Base-by-base conservation (phyloP, 352 stramenopile genomes). In the Phytophthora agathidicida region DNA sequence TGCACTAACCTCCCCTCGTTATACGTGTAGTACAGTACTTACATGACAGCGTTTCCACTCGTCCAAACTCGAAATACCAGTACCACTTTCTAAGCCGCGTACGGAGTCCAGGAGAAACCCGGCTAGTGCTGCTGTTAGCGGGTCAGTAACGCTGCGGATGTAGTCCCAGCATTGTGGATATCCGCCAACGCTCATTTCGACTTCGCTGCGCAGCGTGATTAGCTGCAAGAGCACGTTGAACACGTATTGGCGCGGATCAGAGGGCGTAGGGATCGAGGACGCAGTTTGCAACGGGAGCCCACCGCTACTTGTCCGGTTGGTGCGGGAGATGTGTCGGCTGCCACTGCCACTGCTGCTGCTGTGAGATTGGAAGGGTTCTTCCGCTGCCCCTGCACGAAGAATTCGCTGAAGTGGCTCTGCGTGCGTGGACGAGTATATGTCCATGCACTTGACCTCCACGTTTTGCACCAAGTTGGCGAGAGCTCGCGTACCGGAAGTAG, bases 171-270 rank as follows among this genome's bases (percentile, higher is more conserved):
- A 88, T 45, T 83, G 72, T 9, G 77, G 38, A 28, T 75, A 86
- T n/a, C 68, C 68, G 4, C 69, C 71, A n/a, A 94, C 64, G 42
- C 77, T 84, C 30, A 68, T 85, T 48, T 93, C 82, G 7, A 93
- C 62, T 30, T 93, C 81, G 39, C 80, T 87, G 22, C 82, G 78
- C 33, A 91, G 38, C 13, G 75, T 88, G 47, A 94, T 89, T 14
- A 94, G 64, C 49, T 89, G 77, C 31, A 93, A 42, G 2, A 93
- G 72, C 27, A 94, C 78, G 44, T 87, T 88, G 46, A 94, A 93
- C 1, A 94, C 76, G 51, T 94, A 93, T 51, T 91, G 83, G 0
- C 82, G 80, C 9, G 73, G 78, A 26, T 91, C 78, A 5, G 76
- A 79, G 3, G 76, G 77, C 24, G 74, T 71, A 26, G 36, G 35